Evolutionary conservation across 371 early-diverging fungal species (phyloP).

Genomic region (Mortierella sp.): DNA sequence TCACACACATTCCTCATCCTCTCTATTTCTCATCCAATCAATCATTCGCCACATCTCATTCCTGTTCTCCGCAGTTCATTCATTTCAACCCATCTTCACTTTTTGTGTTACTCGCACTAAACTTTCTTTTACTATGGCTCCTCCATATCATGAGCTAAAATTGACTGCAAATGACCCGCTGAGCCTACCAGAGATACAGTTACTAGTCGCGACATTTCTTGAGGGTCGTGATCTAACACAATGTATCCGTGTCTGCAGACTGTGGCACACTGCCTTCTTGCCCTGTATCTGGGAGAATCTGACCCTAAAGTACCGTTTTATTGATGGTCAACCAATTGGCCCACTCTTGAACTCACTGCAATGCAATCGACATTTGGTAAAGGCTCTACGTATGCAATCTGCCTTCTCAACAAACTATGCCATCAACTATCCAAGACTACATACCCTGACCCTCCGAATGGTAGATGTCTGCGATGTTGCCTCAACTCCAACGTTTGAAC

Average conservation of each 20-base stretch:
- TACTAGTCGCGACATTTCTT: neutral
- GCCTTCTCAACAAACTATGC: slow-evolving; percentile 4
- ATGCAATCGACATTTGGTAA: neutral
- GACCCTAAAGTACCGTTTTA: neutral
- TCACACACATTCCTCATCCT: neutral
- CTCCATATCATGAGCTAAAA: neutral
- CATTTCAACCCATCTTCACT: neutral
- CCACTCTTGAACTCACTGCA: neutral
- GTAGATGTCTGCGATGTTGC: neutral
- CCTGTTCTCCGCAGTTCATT: neutral
- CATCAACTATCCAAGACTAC: neutral
- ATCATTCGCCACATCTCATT: neutral
- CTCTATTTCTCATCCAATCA: neutral
- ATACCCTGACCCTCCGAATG: neutral
- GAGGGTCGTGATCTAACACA: neutral
- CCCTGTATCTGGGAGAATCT: slow-evolving; percentile 1
- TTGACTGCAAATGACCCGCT: neutral
- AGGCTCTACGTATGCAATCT: neutral
- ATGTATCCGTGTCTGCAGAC: slow-evolving; percentile 1
- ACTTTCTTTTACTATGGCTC: neutral
- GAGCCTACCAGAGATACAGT: neutral
- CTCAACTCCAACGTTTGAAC: neutral
- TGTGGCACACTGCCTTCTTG: slow-evolving; percentile 2
- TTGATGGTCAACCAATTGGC: neutral
- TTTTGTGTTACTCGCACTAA: neutral